Evolutionary conservation across 2,329 filamentous ascomycete species (phyloP).

Genomic region (Claviceps digitariae): DNA sequence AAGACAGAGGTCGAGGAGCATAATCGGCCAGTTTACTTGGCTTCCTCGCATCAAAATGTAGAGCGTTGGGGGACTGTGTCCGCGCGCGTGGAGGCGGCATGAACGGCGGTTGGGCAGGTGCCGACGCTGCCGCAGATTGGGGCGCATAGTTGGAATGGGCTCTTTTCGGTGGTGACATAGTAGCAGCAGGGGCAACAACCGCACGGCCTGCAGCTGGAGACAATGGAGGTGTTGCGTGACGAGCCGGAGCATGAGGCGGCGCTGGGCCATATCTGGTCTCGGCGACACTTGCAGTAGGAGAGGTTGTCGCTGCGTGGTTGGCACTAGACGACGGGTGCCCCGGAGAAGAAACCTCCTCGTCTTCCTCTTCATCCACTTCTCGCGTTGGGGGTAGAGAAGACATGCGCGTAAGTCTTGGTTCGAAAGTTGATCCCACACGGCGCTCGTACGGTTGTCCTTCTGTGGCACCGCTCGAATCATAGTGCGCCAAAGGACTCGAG

Average conservation of each 20-base stretch:
- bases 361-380: conserved; percentile 48
- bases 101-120: conserved; percentile 24
- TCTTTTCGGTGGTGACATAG: conserved; percentile 44
- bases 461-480: conserved; percentile 37
- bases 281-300: conserved; percentile 11
- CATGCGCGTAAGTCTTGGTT: conserved; percentile 39
- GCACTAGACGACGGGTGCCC: conserved; percentile 14
- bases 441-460: conserved; percentile 32
- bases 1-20: conserved; percentile 40
- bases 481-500: conserved; percentile 52
- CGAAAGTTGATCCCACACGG: conserved; percentile 39
- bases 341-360: conserved; percentile 11
- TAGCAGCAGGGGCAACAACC: conserved; percentile 22
- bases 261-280: conserved; percentile 27
- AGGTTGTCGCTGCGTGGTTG: conserved; percentile 8
- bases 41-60: conserved; percentile 21
- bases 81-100: conserved; percentile 44
- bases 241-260: conserved; percentile 17
- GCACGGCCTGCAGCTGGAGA: conserved; percentile 24
- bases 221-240: conserved; percentile 33
- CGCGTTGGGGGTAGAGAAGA: conserved; percentile 46
- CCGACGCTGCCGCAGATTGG: conserved; percentile 18
- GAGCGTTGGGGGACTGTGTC: conserved; percentile 46
- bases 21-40: conserved; percentile 24
- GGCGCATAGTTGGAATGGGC: conserved; percentile 37